Percentiles rank a stretch among this genome's conserved stretches.
Evolutionary conservation across 768 basidiomycete species (phyloP).

Genomic region (Termitomyces eurrhizus): DNA sequence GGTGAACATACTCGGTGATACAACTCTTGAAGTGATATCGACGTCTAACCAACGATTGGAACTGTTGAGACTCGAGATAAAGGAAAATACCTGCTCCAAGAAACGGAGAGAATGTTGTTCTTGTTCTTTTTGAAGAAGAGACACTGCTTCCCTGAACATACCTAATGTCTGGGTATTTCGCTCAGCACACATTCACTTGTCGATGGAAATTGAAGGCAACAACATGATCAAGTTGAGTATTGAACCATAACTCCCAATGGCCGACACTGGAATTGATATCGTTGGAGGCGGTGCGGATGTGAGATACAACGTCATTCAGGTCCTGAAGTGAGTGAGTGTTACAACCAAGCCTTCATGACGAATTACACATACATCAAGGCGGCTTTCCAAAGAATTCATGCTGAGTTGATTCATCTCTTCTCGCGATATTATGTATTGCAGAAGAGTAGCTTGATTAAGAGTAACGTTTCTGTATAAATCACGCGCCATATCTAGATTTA

Average conservation of each 20-base stretch:
- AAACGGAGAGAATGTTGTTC: neutral
- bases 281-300: slow-evolving; percentile 5
- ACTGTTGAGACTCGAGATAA: neutral
- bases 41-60: slow-evolving; percentile 2
- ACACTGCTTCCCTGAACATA: neutral
- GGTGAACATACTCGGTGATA: slow-evolving; percentile 3
- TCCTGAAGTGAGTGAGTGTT: slow-evolving; percentile 5
- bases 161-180: slow-evolving; percentile 4
- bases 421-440: slow-evolving; percentile 41
- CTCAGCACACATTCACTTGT: neutral
- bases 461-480: slow-evolving; percentile 67
- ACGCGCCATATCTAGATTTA: slow-evolving; percentile 49
- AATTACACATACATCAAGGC: slow-evolving; percentile 20
- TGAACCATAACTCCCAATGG: neutral
- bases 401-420: slow-evolving; percentile 33
- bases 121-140: slow-evolving; percentile 4
- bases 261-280: neutral
- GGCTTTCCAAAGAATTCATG: slow-evolving; percentile 26
- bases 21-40: slow-evolving; percentile 6
- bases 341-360: neutral
- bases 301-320: slow-evolving; percentile 11
- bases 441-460: slow-evolving; percentile 47
- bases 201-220: neutral
- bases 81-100: slow-evolving; percentile 7
- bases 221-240: slow-evolving; percentile 3